These are phyloP conservation scores for Podospora sp. DNA, from an alignment of 495 filamentous ascomycete genomes.

Conservation along the genomic window DNA sequence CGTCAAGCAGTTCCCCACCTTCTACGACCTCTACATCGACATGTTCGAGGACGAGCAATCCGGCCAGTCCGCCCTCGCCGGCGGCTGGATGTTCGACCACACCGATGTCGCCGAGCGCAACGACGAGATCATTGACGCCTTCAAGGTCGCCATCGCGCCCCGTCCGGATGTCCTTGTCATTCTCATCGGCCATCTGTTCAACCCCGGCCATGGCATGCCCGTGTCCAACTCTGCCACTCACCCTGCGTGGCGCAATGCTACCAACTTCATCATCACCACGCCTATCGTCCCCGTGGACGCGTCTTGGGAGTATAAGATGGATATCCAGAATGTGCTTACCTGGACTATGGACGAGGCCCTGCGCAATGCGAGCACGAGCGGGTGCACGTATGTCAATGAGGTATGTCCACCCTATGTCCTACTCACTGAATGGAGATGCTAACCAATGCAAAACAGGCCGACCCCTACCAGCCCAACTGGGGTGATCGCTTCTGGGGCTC, in stretches of 20 bases:
- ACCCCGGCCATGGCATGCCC: conserved; percentile 41
- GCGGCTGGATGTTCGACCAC: conserved; percentile 45
- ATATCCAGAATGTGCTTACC: conserved; percentile 31
- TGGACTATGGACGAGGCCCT: conserved; percentile 34
- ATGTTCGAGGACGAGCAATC: conserved; percentile 40
- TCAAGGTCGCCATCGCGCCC: conserved; percentile 32
- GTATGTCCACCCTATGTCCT: too few species aligned
- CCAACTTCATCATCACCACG: conserved; percentile 30
- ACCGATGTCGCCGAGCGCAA: conserved; percentile 40
- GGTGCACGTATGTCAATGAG: conserved; percentile 52
- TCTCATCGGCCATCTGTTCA: conserved; percentile 45
- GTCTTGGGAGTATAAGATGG: conserved; percentile 24
- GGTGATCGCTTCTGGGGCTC: conserved; percentile 44
- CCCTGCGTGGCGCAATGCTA: conserved; percentile 52
- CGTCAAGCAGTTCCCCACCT: conserved; percentile 39
- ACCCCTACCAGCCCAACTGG: conserved; percentile 48
- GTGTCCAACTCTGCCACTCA: conserved; percentile 49
- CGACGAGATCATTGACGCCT: conserved; percentile 39
- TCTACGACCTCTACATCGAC: conserved; percentile 43
- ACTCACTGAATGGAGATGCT: too few species aligned
- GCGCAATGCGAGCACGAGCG: conserved; percentile 33
- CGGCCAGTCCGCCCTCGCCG: conserved; percentile 33
- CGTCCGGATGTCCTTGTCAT: conserved; percentile 27
- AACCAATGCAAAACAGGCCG: conserved; percentile 29
- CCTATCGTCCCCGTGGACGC: conserved; percentile 20